These are phyloP conservation scores for Combretum micranthum DNA, from an alignment of 345 rosid genomes.

Conservation along the genomic window DNA sequence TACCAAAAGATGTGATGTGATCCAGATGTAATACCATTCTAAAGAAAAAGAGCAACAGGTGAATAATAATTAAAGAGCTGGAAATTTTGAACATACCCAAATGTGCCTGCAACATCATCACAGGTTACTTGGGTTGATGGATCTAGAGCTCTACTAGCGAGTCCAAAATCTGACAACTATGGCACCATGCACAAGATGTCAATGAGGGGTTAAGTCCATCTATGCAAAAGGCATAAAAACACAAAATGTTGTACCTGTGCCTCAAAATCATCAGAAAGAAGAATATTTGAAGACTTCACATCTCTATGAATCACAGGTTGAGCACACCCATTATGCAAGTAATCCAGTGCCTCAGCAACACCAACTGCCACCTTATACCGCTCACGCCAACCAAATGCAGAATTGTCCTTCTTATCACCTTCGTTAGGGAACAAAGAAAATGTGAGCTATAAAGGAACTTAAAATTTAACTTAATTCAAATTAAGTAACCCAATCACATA, in stretches of 20 bases:
- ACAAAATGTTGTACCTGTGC: constrained; percentile 50
- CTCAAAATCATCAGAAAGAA: constrained; percentile 86
- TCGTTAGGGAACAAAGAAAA: constrained; percentile 4
- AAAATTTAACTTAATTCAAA: not conserved
- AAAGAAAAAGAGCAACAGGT: constrained; percentile 3
- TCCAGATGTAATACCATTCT: not conserved
- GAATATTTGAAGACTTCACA: constrained; percentile 94
- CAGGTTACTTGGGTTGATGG: constrained; percentile 39
- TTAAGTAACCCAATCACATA: constrained; percentile 13
- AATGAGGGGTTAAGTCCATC: constrained; percentile 13
- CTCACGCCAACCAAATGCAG: constrained; percentile 70
- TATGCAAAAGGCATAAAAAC: not conserved
- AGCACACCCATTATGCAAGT: constrained; percentile 59
- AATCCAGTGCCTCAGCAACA: constrained; percentile 83
- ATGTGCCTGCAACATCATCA: constrained; percentile 82
- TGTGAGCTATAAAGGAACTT: constrained; percentile 6
- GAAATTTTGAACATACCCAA: constrained; percentile 50
- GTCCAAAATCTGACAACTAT: constrained; percentile 97
- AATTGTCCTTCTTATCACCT: constrained; percentile 58
- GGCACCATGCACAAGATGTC: constrained; percentile 15
- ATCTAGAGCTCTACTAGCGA: constrained; percentile 54
- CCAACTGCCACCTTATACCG: constrained; percentile 84
- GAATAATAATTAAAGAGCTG: not conserved
- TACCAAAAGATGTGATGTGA: constrained; percentile 22
- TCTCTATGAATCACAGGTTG: constrained; percentile 84